A percentile compares a stretch with the other conserved stretches of the same genome.
Evolutionary conservation across 2,329 filamentous ascomycete species (phyloP).

Genomic region (Dactylellina cionopaga): DNA sequence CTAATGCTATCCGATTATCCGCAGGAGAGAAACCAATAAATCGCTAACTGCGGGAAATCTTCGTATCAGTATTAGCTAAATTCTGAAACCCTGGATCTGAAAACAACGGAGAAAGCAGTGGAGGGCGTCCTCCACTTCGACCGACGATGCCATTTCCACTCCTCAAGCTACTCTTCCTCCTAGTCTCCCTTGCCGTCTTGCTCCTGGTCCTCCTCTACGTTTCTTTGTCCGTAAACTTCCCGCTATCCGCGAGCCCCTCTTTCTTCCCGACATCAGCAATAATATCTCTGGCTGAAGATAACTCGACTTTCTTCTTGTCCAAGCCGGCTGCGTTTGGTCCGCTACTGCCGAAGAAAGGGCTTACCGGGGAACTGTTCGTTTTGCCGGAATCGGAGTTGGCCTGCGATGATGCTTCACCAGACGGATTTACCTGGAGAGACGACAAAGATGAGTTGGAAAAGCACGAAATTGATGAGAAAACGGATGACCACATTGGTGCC

Average conservation of each 20-base stretch:
- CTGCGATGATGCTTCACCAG: constrained; percentile 86
- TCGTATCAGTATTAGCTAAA: not conserved
- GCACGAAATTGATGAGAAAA: constrained; percentile 54
- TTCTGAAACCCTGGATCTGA: constrained; percentile 12
- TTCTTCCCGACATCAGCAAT: constrained; percentile 95
- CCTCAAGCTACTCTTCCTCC: constrained; percentile 50
- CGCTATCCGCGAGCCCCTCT: constrained; percentile 69
- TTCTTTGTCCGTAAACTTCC: constrained; percentile 42
- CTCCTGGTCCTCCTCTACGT: constrained; percentile 49
- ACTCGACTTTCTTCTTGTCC: constrained; percentile 95
- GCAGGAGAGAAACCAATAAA: not conserved
- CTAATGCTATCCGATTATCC: constrained; percentile 40
- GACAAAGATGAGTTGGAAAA: constrained; percentile 56
- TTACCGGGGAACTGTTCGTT: constrained; percentile 81
- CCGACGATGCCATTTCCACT: constrained; percentile 49
- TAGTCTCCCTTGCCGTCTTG: constrained; percentile 45
- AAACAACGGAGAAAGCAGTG: constrained; percentile 6
- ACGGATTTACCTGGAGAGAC: constrained; percentile 74
- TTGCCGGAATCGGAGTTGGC: constrained; percentile 82
- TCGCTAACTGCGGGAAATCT: not conserved
- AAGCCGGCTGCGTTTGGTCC: constrained; percentile 94
- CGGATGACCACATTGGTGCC: constrained; percentile 50
- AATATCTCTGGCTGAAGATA: constrained; percentile 96
- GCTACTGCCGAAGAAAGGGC: constrained; percentile 74
- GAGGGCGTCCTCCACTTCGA: constrained; percentile 31